Evolutionary conservation across 768 basidiomycete genomes (phyloP), one percentile per base, ranked within the genome.

Genomic region (Pleurotus tuoliensis): DNA sequence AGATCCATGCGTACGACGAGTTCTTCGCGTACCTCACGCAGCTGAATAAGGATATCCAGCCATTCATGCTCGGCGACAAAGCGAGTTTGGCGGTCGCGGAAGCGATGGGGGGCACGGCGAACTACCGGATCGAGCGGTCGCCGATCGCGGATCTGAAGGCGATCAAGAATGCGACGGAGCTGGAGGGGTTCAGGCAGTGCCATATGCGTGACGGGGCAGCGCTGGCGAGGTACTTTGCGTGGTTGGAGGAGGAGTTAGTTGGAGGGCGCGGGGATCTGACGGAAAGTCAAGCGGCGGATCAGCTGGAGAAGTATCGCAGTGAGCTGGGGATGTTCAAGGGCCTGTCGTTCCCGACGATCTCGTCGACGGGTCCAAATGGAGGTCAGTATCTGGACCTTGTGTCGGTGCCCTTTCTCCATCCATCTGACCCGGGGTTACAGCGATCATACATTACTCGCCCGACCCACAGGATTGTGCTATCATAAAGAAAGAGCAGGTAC

Each of bases 401-500:
- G 8, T 44, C 58, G 2, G 51, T 50, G 3, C 40, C 20, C 57
- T 45, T 43, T n/a, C 20, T n/a, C 9, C 41, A 43, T 43, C 30
- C 30, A 2, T 34, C 30, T 43, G 41, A 43, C 13, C 20, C 20
- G 22, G 50, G 59, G 34, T 25, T 7, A 16, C 54, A 89, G 93
- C 94, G 20, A 89, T 99, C 66, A 96, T 99, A 46, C 96, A 98
- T 67, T 99, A 99, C 70, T 76, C 79, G 2, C 94, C 96, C 7
- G 84, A 91, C 49, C 82, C 86, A 12, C 71, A 77, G 5, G 81
- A 87, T 59, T 91, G 87, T 62, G 87, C 88, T 0, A 76, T 83
- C 13, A 86, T 99, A 59, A 80, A 81, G 63, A 83, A 84, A 64
- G 86, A 93, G 45, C 83, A 61, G 54, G 60, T 59, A 50, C 7